Base-by-base conservation (phyloP, 2,329 filamentous ascomycete genomes). In the Cladosporium sp. region DNA sequence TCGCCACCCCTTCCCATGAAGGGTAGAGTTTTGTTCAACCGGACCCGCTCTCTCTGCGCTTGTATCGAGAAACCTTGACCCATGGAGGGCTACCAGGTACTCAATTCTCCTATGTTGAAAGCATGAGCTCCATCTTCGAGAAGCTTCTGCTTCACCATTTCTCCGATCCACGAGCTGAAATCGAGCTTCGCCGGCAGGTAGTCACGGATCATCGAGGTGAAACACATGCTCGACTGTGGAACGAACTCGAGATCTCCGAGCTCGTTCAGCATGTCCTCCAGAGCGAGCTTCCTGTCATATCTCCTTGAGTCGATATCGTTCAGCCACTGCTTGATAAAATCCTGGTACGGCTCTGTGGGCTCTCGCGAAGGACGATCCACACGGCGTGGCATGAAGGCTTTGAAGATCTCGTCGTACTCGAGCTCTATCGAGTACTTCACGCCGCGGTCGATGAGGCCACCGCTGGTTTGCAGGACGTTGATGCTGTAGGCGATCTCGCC, bases 391-490 rank as follows among this genome's bases (percentile, higher is more conserved):
- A 54, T 34, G 51, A 18, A 54, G 26, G 18, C 26, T 10, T 21
- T 32, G 51, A 54, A 54, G 51, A 54, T 54, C 10, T 54, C 51
- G 16, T 54, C 26, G 51, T 32, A 54, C 51, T 32, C 51, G 25
- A 10, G 21, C 2, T 34, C 14, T 2, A 32, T 30, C 6, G 11
- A 28, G 16, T 14, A 4, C 2, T 18, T 26, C 14, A 25, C 23
- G 23, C 26, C 28, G 26, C 51, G 16, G 14, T 32, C 51, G 6
- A 54, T 30, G 5, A 54, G 51, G n/a, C 21, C 26, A 18, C 28
- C 51, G 18, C 13, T 16, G 25, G 6, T 5, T 21, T n/a, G 14
- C 18, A 14, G 28, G 14, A 21, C 26, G 28, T 32, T 28, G 23
- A 54, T 8, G 14, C 13, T 10, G 5, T 16, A n/a, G 4, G 5